Evolutionary conservation across 495 filamentous ascomycete species (phyloP), one percentile per base, ranked within the genome.

Genomic region (Rostrohypoxylon terebratum): DNA sequence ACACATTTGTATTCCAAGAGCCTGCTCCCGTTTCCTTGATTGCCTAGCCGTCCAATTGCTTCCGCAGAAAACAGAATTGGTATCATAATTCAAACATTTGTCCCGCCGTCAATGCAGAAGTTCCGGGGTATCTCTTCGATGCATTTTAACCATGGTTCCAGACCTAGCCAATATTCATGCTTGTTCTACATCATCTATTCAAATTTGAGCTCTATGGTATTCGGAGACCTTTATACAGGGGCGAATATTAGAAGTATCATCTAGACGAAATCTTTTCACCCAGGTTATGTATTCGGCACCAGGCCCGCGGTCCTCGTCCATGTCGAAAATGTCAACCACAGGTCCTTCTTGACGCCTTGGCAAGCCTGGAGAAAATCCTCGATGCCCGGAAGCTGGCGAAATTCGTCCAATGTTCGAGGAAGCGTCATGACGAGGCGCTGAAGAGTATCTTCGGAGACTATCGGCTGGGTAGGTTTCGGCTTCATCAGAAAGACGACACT

Each of bases 341-440:
- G 31, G 20, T 66, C 54, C 6, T 51, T 59, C 1, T 51, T 28
- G 3, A 40, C 44, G 1, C n/a, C 14, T 20, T 40, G 18, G 8
- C 63, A 66, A 40, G 54, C 42, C 14, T 48, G 42, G 18, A 66
- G 0, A 14, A 66, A 53, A 7, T 9, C 18, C 20, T 59, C 18
- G 21, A 66, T 59, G 18, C 18, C 63, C 9, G 63, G 63, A 8
- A 66, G 28, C 48, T 51, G 28, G 11, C 42, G 18, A n/a, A 66
- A 18, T 18, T 66, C 63, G 31, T 66, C 63, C 1, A 38, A 54
- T 20, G 54, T 66, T 44, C 57, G 63, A 40, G 63, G 63, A 0
- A 51, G 44, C 18, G 54, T 59, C 7, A 18, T 20, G 4, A 66
- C 54, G 25, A 66, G 63, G 9, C 28, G 40, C 3, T 59, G 44